Conservation (phyloP, 768 basidiomycete genomes). For the Podaxis mareebaensis region DNA sequence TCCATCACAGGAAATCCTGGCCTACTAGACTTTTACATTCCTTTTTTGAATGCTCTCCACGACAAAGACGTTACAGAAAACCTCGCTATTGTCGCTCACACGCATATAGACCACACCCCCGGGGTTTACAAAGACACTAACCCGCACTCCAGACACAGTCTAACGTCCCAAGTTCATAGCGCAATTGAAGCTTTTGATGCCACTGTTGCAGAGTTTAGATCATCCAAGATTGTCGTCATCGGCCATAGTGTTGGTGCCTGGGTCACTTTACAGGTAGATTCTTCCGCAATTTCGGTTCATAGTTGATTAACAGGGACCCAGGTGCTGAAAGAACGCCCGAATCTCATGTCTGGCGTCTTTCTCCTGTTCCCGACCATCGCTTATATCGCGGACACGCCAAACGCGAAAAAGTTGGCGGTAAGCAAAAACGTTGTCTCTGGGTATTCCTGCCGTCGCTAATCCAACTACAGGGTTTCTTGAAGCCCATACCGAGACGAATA, state of each 20-base stretch:
- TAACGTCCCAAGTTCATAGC: constrained; percentile 54
- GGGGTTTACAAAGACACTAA: constrained; percentile 25
- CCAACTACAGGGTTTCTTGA: constrained; percentile 44
- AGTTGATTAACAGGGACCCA: constrained; percentile 25
- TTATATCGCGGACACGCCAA: constrained; percentile 63
- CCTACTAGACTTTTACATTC: constrained; percentile 63
- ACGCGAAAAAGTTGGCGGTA: constrained; percentile 60
- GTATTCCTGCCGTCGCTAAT: neutral
- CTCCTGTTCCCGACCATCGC: constrained; percentile 73
- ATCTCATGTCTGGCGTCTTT: constrained; percentile 43
- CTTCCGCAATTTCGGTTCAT: constrained; percentile 1
- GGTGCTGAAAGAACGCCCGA: constrained; percentile 50
- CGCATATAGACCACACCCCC: constrained; percentile 66
- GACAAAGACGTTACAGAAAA: constrained; percentile 30
- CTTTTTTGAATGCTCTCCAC: constrained; percentile 60
- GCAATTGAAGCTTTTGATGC: constrained; percentile 56
- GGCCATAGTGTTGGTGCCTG: constrained; percentile 79
- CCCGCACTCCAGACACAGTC: constrained; percentile 29
- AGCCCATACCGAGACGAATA: constrained; percentile 41
- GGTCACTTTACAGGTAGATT: constrained; percentile 58
- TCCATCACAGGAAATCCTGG: constrained; percentile 52
- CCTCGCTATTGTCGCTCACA: constrained; percentile 59
- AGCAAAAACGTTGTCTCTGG: constrained; percentile 24
- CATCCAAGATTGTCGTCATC: constrained; percentile 44
- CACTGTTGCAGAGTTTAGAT: constrained; percentile 31